phyloP scores from a whole-genome alignment of 208 protist genomes.

The Leishmania tarentolae region DNA sequence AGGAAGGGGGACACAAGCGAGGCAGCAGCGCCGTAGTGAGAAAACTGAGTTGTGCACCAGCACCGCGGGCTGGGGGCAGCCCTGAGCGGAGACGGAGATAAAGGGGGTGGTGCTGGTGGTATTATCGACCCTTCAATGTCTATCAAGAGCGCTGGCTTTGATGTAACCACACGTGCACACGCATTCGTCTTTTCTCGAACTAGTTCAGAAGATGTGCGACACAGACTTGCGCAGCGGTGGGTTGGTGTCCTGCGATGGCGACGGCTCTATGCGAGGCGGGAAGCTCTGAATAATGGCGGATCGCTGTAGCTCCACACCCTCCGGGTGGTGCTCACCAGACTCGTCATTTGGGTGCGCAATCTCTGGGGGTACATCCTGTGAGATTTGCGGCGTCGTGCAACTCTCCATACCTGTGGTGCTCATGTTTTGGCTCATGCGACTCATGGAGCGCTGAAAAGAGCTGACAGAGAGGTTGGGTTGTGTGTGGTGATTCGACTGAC shows the following conservation, averaged over 20 bases:
- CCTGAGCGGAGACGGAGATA: background rate
- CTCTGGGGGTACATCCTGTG: slow-evolving; percentile 51
- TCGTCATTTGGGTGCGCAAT: slow-evolving; percentile 59
- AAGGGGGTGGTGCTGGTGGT: background rate
- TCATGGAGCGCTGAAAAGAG: slow-evolving; percentile 37
- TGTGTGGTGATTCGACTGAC: slow-evolving; percentile 3
- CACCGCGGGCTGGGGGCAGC: background rate
- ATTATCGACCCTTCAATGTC: background rate
- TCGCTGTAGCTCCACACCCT: slow-evolving; percentile 69
- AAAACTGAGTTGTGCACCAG: background rate
- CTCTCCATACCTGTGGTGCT: slow-evolving; percentile 24
- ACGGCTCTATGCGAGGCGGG: slow-evolving; percentile 68
- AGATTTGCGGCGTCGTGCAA: slow-evolving; percentile 43
- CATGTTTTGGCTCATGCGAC: slow-evolving; percentile 29
- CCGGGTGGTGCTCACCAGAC: slow-evolving; percentile 53
- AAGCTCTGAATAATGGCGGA: slow-evolving; percentile 63
- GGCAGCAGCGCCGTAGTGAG: background rate
- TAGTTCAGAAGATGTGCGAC: slow-evolving; percentile 35
- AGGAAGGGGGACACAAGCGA: background rate
- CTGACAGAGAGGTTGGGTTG: slow-evolving; percentile 10
- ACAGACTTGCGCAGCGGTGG: slow-evolving; percentile 75
- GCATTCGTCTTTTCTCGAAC: background rate
- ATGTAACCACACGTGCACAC: background rate
- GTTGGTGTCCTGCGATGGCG: slow-evolving; percentile 70
- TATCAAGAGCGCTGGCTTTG: background rate